Evolutionary conservation across 225 moss, liverwort and hornwort genomes (phyloP), one percentile per base, ranked within the genome.

Genomic region (Physcomitrium patens): DNA sequence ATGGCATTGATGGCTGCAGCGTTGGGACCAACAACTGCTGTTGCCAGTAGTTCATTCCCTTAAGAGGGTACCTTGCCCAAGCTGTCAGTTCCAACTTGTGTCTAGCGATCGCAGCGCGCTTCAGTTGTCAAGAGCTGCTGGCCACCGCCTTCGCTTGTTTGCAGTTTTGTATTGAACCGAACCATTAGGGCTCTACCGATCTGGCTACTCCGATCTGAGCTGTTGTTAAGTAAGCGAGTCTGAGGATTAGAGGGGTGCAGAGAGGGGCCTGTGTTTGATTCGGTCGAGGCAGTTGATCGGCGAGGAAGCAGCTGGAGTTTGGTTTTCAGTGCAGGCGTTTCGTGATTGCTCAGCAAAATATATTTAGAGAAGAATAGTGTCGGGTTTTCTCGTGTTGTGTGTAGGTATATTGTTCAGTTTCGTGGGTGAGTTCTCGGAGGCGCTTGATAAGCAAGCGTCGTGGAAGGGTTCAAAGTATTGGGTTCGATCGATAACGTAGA

Each of bases 221-320:
- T 37, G 4, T 4, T 37, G 31, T 7, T 37, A 4, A 1, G 31
- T 37, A 4, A 4, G 31, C 44, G 26, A 79, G 61, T 14, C 44
- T 62, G 22, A 26, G 79, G 50, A 46, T 63, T 5, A 69, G 82
- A 37, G 79, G 79, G 82, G 15, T 82, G 79, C 67, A 77, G 69
- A 61, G 82, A 82, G 72, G 47, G 72, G 47, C 41, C 8, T 18
- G 24, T 50, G 53, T 51, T 48, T 16, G 22, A 12, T 15, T 60
- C 20, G 62, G 31, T 51, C 5, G 57, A 69, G 59, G 3, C 8
- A 13, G 27, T 23, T 59, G 57, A 49, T 5, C 28, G 17, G 11
- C 0, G 56, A 57, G 46, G 66, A 22, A 3, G 65, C 0, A 7
- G 31, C 31, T 37, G 9, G 12, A 37, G 58, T 2, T 52, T 16